Evolutionary conservation across 495 filamentous ascomycete species (phyloP).

Genomic region (Trichoderma orchidacearum): DNA sequence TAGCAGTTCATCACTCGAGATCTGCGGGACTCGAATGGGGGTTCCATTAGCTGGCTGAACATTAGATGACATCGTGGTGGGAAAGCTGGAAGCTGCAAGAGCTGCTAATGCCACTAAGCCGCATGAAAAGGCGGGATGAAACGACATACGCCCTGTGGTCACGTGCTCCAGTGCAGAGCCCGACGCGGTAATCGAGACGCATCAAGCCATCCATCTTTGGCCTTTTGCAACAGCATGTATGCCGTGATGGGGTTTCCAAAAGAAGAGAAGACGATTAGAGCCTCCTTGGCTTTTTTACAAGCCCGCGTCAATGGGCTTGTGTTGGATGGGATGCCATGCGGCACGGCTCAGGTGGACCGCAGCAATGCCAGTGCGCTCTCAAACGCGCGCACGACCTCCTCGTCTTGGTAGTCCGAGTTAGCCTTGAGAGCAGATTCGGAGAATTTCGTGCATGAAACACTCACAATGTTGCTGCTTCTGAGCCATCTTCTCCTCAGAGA

Average conservation of each 20-base stretch:
- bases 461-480: constrained; percentile 64
- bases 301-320: no score
- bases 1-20: constrained; percentile 52
- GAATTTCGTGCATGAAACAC: constrained; percentile 10
- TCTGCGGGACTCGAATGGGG: neutral
- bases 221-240: no score
- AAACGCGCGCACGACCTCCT: constrained; percentile 67
- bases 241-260: neutral
- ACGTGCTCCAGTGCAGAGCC: neutral
- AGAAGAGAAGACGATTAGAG: neutral
- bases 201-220: neutral
- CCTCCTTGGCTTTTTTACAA: neutral
- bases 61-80: constrained; percentile 14
- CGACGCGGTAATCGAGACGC: neutral
- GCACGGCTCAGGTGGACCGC: constrained; percentile 8
- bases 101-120: neutral
- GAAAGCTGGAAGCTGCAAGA: neutral
- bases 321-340: constrained; percentile 24
- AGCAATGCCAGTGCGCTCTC: constrained; percentile 63
- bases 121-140: neutral
- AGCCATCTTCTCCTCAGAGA: constrained; percentile 50
- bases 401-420: constrained; percentile 31
- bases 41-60: no score
- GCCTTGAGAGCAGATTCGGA: neutral
- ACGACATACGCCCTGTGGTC: neutral